These are phyloP conservation scores for Quercus aquifolioides DNA, from an alignment of 306 rosid species.

Conservation along the genomic window DNA sequence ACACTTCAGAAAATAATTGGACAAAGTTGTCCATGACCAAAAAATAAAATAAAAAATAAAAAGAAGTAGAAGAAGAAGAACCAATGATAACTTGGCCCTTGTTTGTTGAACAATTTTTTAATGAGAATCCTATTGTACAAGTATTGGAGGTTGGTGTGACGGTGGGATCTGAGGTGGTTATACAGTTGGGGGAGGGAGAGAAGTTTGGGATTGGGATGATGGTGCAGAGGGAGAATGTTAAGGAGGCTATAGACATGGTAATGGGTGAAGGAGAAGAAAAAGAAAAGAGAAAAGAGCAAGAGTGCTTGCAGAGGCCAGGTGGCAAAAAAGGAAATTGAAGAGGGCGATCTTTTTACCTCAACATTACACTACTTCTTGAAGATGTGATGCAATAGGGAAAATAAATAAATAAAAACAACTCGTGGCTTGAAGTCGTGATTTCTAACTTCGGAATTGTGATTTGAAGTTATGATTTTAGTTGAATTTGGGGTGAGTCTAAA, in stretches of 20 bases:
- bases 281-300: slow-evolving; percentile 36
- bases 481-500: too few species aligned
- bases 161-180: slow-evolving; percentile 40
- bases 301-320: slow-evolving; percentile 26
- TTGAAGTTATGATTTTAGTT: too few species aligned
- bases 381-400: neutral
- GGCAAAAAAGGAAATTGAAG: slow-evolving; percentile 43
- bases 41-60: too few species aligned
- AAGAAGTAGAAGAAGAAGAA: too few species aligned
- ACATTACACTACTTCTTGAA: slow-evolving; percentile 36
- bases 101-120: slow-evolving; percentile 47
- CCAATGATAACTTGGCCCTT: slow-evolving; percentile 67
- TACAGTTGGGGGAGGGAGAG: slow-evolving; percentile 39
- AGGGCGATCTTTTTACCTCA: slow-evolving; percentile 52
- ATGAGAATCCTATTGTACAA: neutral
- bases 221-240: slow-evolving; percentile 40
- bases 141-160: slow-evolving; percentile 27
- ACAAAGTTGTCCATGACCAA: too few species aligned
- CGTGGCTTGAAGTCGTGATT: too few species aligned
- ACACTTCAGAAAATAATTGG: too few species aligned
- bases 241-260: slow-evolving; percentile 32
- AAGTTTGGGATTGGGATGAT: slow-evolving; percentile 23
- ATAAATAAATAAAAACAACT: too few species aligned
- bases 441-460: too few species aligned
- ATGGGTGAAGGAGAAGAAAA: slow-evolving; percentile 33